A percentile compares a stretch with the other conserved stretches of the same genome.
Conservation (phyloP, 2,329 filamentous ascomycete species). For the Mycosphaerella sp. region DNA sequence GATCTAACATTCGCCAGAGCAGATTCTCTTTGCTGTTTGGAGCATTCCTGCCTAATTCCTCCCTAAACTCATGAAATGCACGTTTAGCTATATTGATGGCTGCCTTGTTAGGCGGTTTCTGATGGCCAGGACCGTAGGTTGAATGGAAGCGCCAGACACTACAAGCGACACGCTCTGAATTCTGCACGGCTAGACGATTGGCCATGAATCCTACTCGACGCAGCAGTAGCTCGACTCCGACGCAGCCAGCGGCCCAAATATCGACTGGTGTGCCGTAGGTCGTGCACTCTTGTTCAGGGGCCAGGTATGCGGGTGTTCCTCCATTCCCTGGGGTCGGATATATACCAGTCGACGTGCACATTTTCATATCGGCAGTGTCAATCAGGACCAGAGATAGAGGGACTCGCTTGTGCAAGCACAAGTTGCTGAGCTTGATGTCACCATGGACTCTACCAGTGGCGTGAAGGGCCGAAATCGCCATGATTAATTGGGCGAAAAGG, state of each 20-base stretch:
- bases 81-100: background rate
- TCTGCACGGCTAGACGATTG: background rate
- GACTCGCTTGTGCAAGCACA: background rate
- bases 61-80: background rate
- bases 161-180: background rate
- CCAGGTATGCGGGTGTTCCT: background rate
- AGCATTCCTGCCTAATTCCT: background rate
- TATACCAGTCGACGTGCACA: background rate
- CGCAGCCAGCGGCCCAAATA: conserved; percentile 4
- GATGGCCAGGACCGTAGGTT: background rate
- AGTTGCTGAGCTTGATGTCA: conserved; percentile 3
- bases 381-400: conserved; percentile 1
- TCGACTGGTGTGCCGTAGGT: conserved; percentile 2
- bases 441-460: background rate
- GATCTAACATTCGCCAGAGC: background rate
- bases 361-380: background rate
- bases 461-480: background rate
- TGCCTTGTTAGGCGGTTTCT: background rate
- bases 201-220: background rate
- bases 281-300: background rate
- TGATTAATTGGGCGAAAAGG: conserved; percentile 1
- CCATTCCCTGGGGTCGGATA: background rate
- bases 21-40: background rate
- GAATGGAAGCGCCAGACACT: background rate
- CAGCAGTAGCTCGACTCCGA: conserved; percentile 1